These are phyloP conservation scores for Cucurbita moschata DNA, from an alignment of 306 rosid species.

Conservation along the genomic window DNA sequence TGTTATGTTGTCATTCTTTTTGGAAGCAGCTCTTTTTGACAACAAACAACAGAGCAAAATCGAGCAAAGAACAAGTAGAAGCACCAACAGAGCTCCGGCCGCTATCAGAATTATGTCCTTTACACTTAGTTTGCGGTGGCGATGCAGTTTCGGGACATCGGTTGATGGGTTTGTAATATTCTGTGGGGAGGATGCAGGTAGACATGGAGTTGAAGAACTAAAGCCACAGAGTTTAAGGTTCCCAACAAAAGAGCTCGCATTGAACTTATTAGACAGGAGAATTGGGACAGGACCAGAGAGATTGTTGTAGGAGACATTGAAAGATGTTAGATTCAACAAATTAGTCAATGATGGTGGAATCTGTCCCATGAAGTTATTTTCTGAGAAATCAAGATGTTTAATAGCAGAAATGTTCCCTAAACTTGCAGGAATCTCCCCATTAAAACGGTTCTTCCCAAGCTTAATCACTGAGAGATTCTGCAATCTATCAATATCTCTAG, in stretches of 20 bases:
- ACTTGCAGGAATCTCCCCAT: constrained; percentile 63
- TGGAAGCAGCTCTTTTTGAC: constrained; percentile 41
- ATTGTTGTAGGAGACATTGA: constrained; percentile 79
- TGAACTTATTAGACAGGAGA: constrained; percentile 56
- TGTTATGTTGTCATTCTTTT: constrained; percentile 23
- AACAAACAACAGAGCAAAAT: constrained; percentile 53
- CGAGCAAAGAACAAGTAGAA: constrained; percentile 62
- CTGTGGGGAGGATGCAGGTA: constrained; percentile 39
- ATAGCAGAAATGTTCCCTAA: constrained; percentile 62
- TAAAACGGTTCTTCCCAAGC: constrained; percentile 43
- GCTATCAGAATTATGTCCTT: constrained; percentile 78
- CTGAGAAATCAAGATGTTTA: constrained; percentile 47
- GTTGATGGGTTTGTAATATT: constrained; percentile 41
- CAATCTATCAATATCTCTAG: constrained; percentile 31
- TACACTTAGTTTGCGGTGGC: constrained; percentile 38
- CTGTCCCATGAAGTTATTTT: constrained; percentile 41
- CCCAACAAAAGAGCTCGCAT: constrained; percentile 66
- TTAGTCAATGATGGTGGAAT: constrained; percentile 51
- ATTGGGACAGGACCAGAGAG: constrained; percentile 75
- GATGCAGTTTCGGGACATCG: constrained; percentile 17
- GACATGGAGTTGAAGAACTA: constrained; percentile 41
- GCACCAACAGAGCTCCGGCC: constrained; percentile 52
- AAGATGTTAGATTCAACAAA: constrained; percentile 46
- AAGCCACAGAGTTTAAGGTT: constrained; percentile 73
- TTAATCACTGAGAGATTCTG: constrained; percentile 52